phyloP scores from a whole-genome alignment of 768 basidiomycete species.

The Termitomyces sp. region DNA sequence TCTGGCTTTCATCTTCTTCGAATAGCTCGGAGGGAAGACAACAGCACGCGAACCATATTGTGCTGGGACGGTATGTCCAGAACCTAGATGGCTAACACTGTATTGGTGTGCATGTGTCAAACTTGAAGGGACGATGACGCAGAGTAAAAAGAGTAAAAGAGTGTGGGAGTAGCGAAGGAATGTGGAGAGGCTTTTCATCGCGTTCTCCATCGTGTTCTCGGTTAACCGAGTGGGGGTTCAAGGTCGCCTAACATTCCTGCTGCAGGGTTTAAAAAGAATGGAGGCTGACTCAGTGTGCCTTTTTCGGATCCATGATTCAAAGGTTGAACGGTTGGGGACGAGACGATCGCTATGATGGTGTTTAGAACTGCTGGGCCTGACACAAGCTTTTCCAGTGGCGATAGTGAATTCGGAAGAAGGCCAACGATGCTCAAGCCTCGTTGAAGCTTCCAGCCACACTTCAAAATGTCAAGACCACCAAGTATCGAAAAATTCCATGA shows the following conservation, averaged over 20 bases:
- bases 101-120: conserved; percentile 10
- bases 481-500: neutral
- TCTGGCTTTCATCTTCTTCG: conserved; percentile 33
- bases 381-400: no score
- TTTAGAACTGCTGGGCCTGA: neutral
- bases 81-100: neutral
- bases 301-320: neutral
- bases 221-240: neutral
- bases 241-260: neutral
- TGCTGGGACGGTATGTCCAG: neutral
- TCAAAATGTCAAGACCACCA: neutral
- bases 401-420: neutral
- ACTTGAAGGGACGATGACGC: neutral
- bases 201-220: conserved; percentile 10
- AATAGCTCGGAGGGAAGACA: conserved; percentile 14
- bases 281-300: conserved; percentile 2
- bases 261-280: neutral
- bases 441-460: neutral
- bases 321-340: neutral
- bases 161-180: conserved; percentile 15
- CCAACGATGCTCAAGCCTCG: neutral
- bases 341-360: neutral
- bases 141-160: conserved; percentile 15
- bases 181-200: conserved; percentile 15
- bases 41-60: neutral